A percentile compares a stretch with the other conserved stretches of the same genome.
phyloP scores from a whole-genome alignment of 1,139 yeast species.

The Hansenula lynferdii region DNA sequence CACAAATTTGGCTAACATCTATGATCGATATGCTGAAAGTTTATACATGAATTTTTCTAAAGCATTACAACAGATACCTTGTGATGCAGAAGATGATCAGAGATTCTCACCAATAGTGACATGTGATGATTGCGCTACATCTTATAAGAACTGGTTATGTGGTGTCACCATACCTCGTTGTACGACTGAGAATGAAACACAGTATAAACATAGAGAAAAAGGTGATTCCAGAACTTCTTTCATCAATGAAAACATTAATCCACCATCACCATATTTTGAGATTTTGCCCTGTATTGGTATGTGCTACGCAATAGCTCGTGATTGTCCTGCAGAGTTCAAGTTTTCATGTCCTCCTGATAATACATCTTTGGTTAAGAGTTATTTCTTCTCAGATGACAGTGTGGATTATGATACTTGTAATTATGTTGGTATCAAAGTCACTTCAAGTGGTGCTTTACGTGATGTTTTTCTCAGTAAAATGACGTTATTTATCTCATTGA shows the following conservation, averaged over 20 bases:
- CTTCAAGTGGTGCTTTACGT: not conserved
- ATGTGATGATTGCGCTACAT: constrained; percentile 65
- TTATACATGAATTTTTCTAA: constrained; percentile 65
- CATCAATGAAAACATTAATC: constrained; percentile 52
- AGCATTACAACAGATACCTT: constrained; percentile 72
- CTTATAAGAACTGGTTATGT: constrained; percentile 89
- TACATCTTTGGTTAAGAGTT: constrained; percentile 37
- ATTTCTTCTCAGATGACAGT: constrained; percentile 37
- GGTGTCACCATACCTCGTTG: constrained; percentile 90
- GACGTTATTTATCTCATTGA: not conserved
- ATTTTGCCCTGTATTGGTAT: constrained; percentile 81
- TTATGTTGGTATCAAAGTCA: constrained; percentile 33
- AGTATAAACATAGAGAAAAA: constrained; percentile 43
- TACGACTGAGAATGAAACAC: constrained; percentile 42
- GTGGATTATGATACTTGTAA: constrained; percentile 40
- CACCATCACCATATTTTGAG: constrained; percentile 65
- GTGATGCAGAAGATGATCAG: constrained; percentile 69
- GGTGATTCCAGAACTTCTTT: constrained; percentile 59
- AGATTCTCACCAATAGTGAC: constrained; percentile 67
- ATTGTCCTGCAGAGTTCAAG: constrained; percentile 76
- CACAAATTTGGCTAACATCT: constrained; percentile 35
- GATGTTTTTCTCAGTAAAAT: not conserved
- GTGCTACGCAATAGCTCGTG: constrained; percentile 73
- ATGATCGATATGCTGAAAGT: constrained; percentile 60
- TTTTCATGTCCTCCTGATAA: constrained; percentile 63